These are phyloP conservation scores for Novymonas esmeraldas DNA, from an alignment of 208 protist species.

Conservation along the genomic window DNA sequence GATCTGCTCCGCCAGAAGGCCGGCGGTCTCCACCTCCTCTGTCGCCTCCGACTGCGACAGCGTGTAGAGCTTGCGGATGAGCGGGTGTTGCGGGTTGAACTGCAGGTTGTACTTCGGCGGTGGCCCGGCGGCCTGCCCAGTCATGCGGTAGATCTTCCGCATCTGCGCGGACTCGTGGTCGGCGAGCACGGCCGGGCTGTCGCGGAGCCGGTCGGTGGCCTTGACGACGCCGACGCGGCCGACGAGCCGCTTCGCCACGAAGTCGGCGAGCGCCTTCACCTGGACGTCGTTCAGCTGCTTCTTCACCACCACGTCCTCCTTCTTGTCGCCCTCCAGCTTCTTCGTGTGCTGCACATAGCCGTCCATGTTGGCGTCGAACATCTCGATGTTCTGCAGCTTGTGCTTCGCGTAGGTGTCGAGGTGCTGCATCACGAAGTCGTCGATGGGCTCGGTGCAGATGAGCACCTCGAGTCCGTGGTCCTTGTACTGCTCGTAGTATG, in stretches of 20 bases:
- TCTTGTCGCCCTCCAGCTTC: constrained; percentile 84
- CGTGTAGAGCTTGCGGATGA: constrained; percentile 93
- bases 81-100: constrained; percentile 90
- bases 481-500: constrained; percentile 98
- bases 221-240: constrained; percentile 88
- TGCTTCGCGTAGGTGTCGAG: constrained; percentile 94
- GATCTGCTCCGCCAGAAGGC: constrained; percentile 89
- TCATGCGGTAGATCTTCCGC: constrained; percentile 92
- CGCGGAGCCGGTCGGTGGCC: constrained; percentile 81
- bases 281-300: constrained; percentile 90
- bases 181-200: constrained; percentile 88
- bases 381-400: constrained; percentile 94
- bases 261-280: constrained; percentile 85
- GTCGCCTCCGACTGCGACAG: constrained; percentile 74
- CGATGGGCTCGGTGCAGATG: constrained; percentile 92
- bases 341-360: constrained; percentile 91
- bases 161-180: constrained; percentile 93
- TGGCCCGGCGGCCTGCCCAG: constrained; percentile 76
- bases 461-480: constrained; percentile 95
- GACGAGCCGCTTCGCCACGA: constrained; percentile 87
- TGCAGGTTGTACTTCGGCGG: constrained; percentile 94
- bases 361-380: constrained; percentile 88
- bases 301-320: constrained; percentile 74
- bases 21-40: constrained; percentile 84
- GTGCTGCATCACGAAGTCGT: constrained; percentile 97